Percentiles rank a stretch among this genome's conserved stretches.
These are phyloP conservation scores for Hypoxylon fuscum DNA, from an alignment of 495 filamentous ascomycete species.

Conservation along the genomic window DNA sequence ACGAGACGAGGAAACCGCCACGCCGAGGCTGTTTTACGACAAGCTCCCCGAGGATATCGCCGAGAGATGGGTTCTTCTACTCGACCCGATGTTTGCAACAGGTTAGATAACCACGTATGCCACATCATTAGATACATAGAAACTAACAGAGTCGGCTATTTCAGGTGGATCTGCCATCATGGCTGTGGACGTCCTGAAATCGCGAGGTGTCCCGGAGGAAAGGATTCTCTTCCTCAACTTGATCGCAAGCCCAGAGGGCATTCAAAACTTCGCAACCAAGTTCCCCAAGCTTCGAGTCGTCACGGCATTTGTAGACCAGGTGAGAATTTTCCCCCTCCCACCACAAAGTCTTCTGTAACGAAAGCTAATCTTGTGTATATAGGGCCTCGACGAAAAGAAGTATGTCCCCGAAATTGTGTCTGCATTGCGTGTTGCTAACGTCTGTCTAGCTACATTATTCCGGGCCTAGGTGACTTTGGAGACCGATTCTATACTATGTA, in stretches of 20 bases:
- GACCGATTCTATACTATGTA: constrained; percentile 96
- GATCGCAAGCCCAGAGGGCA: constrained; percentile 93
- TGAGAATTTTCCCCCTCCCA: constrained; percentile 23
- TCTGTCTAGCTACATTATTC: constrained; percentile 84
- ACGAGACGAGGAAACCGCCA: constrained; percentile 91
- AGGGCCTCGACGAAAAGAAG: constrained; percentile 96
- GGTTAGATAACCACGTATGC: constrained; percentile 60
- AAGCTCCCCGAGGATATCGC: constrained; percentile 95
- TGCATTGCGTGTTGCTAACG: constrained; percentile 31
- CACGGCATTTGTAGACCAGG: constrained; percentile 93
- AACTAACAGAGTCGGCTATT: constrained; percentile 19
- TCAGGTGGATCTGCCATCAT: constrained; percentile 93
- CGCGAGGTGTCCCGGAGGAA: constrained; percentile 91
- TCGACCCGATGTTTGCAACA: constrained; percentile 99
- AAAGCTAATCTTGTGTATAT: constrained; percentile 38
- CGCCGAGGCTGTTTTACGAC: constrained; percentile 94
- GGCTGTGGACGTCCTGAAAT: constrained; percentile 91
- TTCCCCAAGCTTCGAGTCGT: constrained; percentile 94
- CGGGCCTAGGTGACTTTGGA: constrained; percentile 95
- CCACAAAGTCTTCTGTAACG: neutral
- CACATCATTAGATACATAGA: constrained; percentile 21
- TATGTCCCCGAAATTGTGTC: constrained; percentile 53
- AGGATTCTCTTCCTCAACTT: constrained; percentile 95
- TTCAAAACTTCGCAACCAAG: constrained; percentile 85
- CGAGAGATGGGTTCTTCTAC: constrained; percentile 89